Conservation (phyloP, 2,329 filamentous ascomycete genomes). For the Ascochyta pisi region DNA sequence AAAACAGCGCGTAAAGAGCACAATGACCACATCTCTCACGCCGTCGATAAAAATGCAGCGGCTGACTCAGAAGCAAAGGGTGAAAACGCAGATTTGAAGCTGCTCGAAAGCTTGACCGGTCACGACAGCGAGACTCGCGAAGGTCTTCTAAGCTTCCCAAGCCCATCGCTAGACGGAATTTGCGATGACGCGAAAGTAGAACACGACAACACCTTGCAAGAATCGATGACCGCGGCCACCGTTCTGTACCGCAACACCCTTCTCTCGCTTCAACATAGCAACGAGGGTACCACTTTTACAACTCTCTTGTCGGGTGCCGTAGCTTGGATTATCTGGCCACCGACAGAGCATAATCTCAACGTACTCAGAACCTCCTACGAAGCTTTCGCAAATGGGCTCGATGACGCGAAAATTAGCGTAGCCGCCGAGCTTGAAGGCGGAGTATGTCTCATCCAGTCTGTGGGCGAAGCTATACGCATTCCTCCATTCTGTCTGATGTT, state of each 20-base stretch:
- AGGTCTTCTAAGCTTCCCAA: conserved; percentile 10
- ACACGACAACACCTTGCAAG: conserved; percentile 5
- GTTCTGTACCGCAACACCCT: conserved; percentile 17
- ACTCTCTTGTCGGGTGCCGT: conserved; percentile 26
- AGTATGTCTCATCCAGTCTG: conserved; percentile 22
- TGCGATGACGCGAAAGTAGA: conserved; percentile 3
- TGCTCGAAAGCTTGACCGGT: neutral
- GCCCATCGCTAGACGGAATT: conserved; percentile 16
- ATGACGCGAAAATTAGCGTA: conserved; percentile 1
- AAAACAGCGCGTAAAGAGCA: neutral
- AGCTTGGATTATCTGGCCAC: conserved; percentile 34
- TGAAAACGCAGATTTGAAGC: neutral
- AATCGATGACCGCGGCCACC: conserved; percentile 6
- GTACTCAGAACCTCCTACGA: conserved; percentile 20
- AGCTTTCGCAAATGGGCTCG: neutral
- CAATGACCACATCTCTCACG: neutral
- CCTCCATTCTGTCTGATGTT: conserved; percentile 26
- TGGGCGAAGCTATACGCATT: conserved; percentile 22
- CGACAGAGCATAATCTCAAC: conserved; percentile 23
- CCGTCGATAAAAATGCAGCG: neutral
- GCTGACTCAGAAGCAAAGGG: neutral
- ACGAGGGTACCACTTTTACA: conserved; percentile 23
- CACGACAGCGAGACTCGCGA: neutral
- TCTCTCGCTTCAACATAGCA: conserved; percentile 24
- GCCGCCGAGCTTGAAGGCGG: conserved; percentile 21